Conservation (phyloP, 2,329 filamentous ascomycete genomes). For the Neonectria neomacrospora region DNA sequence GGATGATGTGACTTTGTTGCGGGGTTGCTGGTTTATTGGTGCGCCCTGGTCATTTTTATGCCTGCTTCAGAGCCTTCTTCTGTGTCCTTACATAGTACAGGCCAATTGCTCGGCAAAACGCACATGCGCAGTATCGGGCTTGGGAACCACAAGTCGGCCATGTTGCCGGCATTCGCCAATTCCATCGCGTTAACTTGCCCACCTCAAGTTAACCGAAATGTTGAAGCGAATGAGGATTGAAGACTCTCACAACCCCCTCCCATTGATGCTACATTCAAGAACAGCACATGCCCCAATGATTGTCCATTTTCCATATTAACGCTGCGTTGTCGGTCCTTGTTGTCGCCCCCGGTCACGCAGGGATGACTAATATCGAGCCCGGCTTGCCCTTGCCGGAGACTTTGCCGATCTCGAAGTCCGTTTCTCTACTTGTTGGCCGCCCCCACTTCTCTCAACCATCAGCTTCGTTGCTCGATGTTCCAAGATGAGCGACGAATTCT, state of each 20-base stretch:
- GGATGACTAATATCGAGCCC: slow-evolving; percentile 21
- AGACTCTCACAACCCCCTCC: neutral
- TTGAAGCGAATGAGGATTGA: neutral
- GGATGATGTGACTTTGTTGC: slow-evolving; percentile 43
- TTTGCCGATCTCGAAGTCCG: slow-evolving; percentile 16
- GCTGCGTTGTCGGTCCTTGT: neutral
- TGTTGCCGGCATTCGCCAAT: neutral
- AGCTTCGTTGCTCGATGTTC: neutral
- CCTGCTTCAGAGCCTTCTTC: slow-evolving; percentile 2
- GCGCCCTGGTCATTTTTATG: slow-evolving; percentile 7
- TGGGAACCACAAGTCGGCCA: neutral
- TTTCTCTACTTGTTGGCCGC: neutral
- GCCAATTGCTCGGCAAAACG: slow-evolving; percentile 2
- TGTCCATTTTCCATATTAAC: neutral
- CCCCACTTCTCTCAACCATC: neutral
- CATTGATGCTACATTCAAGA: neutral
- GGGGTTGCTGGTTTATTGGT: slow-evolving; percentile 28
- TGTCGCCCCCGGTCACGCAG: neutral
- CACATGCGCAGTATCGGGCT: neutral
- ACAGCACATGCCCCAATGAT: neutral
- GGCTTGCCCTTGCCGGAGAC: slow-evolving; percentile 9
- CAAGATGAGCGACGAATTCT: slow-evolving; percentile 60
- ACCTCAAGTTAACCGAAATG: neutral
- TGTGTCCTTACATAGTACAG: neutral
- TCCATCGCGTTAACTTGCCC: neutral